These are phyloP conservation scores for Copromyces sp. DNA, from an alignment of 495 filamentous ascomycete genomes.

Conservation along the genomic window DNA sequence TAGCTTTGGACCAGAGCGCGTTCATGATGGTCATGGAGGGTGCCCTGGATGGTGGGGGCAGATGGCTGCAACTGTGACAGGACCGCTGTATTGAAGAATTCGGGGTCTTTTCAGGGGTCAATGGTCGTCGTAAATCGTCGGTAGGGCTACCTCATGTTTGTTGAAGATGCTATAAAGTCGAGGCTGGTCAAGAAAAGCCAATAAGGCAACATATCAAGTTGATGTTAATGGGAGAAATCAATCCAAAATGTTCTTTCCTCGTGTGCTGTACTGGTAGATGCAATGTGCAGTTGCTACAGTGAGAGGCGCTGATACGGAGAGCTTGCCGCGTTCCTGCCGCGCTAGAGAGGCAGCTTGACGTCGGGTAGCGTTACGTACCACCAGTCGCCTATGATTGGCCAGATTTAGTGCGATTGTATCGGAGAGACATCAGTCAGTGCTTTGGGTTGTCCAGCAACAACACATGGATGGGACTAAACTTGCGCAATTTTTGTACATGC, in stretches of 20 bases:
- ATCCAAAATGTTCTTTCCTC: neutral
- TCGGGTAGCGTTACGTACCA: neutral
- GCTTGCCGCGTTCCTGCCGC: neutral
- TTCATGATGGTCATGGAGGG: conserved; percentile 27
- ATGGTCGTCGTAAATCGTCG: neutral
- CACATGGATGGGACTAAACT: neutral
- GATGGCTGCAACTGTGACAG: neutral
- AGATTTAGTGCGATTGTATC: neutral
- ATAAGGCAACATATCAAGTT: neutral
- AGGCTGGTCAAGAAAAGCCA: neutral
- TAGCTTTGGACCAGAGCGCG: conserved; percentile 28
- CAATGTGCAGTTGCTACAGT: neutral
- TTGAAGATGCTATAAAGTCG: neutral
- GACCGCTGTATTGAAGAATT: neutral
- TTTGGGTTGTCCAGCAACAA: neutral
- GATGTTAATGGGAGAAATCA: neutral
- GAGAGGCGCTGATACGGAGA: neutral
- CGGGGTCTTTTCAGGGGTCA: neutral
- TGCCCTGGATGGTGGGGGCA: neutral
- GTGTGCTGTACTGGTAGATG: neutral
- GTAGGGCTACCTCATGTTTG: neutral
- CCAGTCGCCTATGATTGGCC: neutral
- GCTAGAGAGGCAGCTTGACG: neutral
- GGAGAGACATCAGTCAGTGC: neutral
- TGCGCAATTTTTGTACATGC: neutral